Evolutionary conservation across 2,329 filamentous ascomycete genomes (phyloP).

Genomic region (Metarhizium brunneum): DNA sequence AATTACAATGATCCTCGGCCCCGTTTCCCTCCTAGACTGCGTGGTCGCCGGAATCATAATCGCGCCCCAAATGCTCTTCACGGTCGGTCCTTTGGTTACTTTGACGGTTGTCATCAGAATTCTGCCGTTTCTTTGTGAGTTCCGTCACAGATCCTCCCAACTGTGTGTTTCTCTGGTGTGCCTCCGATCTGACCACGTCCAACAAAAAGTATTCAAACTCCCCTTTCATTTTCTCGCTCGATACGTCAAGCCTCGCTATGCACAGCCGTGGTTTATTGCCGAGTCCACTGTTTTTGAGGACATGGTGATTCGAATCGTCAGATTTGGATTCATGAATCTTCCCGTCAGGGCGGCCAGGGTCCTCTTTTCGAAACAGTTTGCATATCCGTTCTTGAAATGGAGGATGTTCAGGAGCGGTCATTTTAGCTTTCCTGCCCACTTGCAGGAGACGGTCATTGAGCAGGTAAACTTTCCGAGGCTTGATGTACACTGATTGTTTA

Average conservation of each 20-base stretch:
- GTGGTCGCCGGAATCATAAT: constrained; percentile 63
- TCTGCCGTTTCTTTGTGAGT: constrained; percentile 61
- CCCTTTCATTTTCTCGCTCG: constrained; percentile 5
- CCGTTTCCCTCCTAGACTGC: constrained; percentile 69
- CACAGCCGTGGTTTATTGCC: constrained; percentile 52
- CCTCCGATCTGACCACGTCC: neutral
- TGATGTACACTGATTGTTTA: too few relatives aligned
- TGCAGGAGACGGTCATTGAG: constrained; percentile 39
- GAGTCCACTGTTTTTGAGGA: constrained; percentile 68
- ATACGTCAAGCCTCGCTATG: constrained; percentile 10
- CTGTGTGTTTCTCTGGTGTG: neutral
- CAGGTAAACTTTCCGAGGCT: constrained; percentile 13
- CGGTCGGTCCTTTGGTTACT: constrained; percentile 54
- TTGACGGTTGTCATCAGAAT: constrained; percentile 47
- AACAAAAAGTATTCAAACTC: constrained; percentile 2
- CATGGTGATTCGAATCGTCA: constrained; percentile 65
- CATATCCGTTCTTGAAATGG: constrained; percentile 65
- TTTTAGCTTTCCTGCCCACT: constrained; percentile 50
- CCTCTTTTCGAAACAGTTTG: constrained; percentile 68
- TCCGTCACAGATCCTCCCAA: neutral
- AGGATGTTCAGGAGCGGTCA: constrained; percentile 67
- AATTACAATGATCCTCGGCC: constrained; percentile 56
- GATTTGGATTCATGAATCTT: constrained; percentile 67
- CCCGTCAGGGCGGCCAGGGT: constrained; percentile 60
- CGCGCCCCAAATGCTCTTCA: constrained; percentile 59